phyloP scores from a whole-genome alignment of 257 asterid genomes.

The Solanum sitiens region DNA sequence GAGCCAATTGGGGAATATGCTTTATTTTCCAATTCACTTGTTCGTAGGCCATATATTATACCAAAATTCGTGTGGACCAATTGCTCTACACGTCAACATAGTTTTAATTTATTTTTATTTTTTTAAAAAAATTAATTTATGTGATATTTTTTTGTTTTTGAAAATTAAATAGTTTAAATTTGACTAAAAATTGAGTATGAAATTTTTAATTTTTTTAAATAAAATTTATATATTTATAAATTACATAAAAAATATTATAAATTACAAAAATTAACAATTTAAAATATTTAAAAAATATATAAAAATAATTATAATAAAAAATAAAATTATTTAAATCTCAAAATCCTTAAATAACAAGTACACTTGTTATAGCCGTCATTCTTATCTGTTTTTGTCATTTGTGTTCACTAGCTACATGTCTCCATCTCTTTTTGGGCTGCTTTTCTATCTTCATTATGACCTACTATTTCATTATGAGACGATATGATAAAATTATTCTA shows the following conservation, averaged over 20 bases:
- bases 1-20: neutral
- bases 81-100: neutral
- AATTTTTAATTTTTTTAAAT: no score
- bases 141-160: accelerated
- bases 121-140: no score
- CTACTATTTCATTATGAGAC: neutral
- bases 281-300: no score
- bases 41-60: neutral
- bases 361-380: neutral
- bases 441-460: neutral
- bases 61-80: neutral
- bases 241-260: no score
- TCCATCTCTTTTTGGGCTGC: neutral
- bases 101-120: neutral
- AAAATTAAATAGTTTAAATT: accelerated
- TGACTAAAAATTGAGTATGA: no score
- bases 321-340: no score
- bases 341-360: no score
- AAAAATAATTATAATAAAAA: no score
- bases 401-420: neutral
- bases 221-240: neutral
- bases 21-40: neutral
- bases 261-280: neutral
- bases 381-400: neutral
- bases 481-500: neutral